Base-by-base conservation (phyloP, 805 yeast species). In the Starmerella potacharoeniae region DNA sequence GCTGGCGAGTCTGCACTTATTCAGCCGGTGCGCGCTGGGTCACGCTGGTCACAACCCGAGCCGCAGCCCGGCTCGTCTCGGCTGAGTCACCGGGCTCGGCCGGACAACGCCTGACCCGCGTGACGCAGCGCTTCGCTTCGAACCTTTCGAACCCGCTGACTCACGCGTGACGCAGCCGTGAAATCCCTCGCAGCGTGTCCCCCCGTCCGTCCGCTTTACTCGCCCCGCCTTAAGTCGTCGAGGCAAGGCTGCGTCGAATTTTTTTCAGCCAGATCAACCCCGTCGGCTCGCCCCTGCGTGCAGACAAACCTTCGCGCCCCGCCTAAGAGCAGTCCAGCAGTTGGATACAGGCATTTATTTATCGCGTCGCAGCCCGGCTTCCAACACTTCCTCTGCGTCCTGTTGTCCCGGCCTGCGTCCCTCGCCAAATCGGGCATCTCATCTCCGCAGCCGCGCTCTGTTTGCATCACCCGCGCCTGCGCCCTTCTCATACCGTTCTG, bases 181-280 rank as follows among this genome's bases (percentile, higher is more conserved):
- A 46, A 34, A 29, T 46, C 49, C 45, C 31, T 34, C 31, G 48
- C 47, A 44, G 48, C 48, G 48, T 44, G 48, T 16, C 48, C 47
- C 48, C 31, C 48, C 48, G 48, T 31, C 48, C 43, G 43, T 40
- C 43, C 43, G 39, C 49, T 14, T 46, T 9, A 33, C 49, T 46
- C 49, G 49, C 49, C 49, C 49, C 49, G 49, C 49, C 49, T 46
- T 46, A 29, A 46, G 49, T 33, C 49, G 33, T 46, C 49, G 49
- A 46, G 49, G n/a, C 36, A 44, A 44, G 40, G 40, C 49, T 33
- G 39, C 49, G 40, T 46, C 40, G 49, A 49, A 54, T 53, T 55
- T 55, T 55, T 55, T 55, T 52, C 58, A 55, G 56, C 37, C 56
- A 22, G 43, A 37, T 16, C 37, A 29, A 31, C 22, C 35, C 11